Base-by-base conservation (phyloP, 1,284 basidiomycete genomes). In the Mycena citricolor region DNA sequence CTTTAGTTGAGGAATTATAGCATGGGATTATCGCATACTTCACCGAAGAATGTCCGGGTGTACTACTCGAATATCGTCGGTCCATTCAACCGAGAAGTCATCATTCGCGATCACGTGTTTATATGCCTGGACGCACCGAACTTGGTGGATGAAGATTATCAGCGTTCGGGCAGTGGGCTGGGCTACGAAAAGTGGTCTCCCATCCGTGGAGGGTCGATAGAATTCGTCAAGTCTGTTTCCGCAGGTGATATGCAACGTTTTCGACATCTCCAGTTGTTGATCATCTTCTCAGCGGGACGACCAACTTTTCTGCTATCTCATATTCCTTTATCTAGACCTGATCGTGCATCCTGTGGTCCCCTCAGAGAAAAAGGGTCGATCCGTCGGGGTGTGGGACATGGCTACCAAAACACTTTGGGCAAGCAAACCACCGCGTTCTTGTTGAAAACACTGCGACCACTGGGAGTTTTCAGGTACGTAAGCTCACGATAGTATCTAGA, bases 401-500 rank as follows among this genome's bases (percentile, higher is more conserved):
- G 90, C 12, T 95, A 92, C 62, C 84, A 94, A 64, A 93, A 86
- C 51, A 79, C 83, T 38, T 68, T 94, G 14, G 82, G 83, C 14
- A 80, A 84, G 49, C 79, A 83, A 41, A 86, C 86, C 5, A 81
- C 83, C 2, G 59, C 70, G 13, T 92, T 87, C 61, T 61, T 94
- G 23, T 66, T 94, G 14, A 69, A 83, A 21, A 73, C 66, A 20
- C 61, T 92, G 13, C 70, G 76, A 23, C 91, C 92, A 11, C 62
- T 68, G 11, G 57, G 83, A 1, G 71, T 94, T 4, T 87, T 88
- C 62, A 90, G 83, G 86, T 87, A 53, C 51, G 76, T 31, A 28
- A 11, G n/a, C 6, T 29, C 47, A 49, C 32, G 13, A 28, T 14
- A 16, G 32, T 43, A 36, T 32, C 22, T 29, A 43, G 34, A 26